Evolutionary conservation across 1,284 basidiomycete genomes (phyloP).

Genomic region (Puccinia sorghi): DNA sequence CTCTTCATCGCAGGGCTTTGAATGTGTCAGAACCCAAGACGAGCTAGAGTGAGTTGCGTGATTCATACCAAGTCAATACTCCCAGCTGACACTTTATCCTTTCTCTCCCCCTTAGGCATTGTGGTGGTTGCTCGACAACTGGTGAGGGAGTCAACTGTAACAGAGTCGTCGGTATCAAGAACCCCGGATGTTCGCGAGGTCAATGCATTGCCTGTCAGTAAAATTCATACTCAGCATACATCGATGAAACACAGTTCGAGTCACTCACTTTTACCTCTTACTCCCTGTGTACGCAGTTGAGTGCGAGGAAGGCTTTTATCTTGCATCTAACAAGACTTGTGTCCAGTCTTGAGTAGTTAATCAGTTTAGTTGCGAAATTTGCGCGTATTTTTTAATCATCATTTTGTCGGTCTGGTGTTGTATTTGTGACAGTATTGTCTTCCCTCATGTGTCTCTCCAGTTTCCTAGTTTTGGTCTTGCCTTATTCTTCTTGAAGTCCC

Average conservation of each 20-base stretch:
- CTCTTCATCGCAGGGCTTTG: conserved; percentile 27
- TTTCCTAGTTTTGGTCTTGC: background rate
- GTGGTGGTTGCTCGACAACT: conserved; percentile 43
- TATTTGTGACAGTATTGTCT: conserved; percentile 8
- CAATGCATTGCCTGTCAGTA: conserved; percentile 47
- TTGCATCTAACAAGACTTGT: conserved; percentile 23
- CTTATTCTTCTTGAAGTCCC: background rate
- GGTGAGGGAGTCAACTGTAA: conserved; percentile 43
- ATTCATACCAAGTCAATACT: background rate
- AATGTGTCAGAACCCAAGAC: conserved; percentile 33
- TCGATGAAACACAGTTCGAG: too few species aligned
- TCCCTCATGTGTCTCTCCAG: background rate
- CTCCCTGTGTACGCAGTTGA: conserved; percentile 15
- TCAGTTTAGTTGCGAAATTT: background rate
- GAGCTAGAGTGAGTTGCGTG: conserved; percentile 24
- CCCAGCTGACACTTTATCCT: background rate
- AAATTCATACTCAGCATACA: too few species aligned
- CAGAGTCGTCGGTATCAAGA: conserved; percentile 25
- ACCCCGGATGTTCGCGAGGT: conserved; percentile 22
- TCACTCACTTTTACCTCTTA: background rate
- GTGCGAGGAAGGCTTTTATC: conserved; percentile 28
- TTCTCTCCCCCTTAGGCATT: conserved; percentile 5
- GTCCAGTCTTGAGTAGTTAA: background rate
- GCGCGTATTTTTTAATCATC: background rate
- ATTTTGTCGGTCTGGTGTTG: background rate